Base-by-base conservation (phyloP, 2,329 filamentous ascomycete species). In the Trichophyton schoenleinii region DNA sequence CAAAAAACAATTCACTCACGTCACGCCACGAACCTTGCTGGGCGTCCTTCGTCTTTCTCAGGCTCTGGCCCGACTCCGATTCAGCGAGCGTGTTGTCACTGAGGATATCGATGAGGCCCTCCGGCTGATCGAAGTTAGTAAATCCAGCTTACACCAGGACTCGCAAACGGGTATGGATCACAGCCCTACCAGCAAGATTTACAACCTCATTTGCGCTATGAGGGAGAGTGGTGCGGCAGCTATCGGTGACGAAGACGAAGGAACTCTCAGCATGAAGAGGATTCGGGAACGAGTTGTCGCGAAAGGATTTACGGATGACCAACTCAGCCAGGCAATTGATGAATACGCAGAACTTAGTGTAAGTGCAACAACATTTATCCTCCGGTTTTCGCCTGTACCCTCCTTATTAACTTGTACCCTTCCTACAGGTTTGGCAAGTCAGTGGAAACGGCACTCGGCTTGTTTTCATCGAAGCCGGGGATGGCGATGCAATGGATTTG, bases 51-150 rank as follows among this genome's bases (percentile, higher is more conserved):
- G 94, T 80, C 82, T 99, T 3, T 89, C 92, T 0, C 94, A 99
- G 75, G 94, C 94, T 18, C 83, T 99, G 8, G 94, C 94, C 1
- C 88, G 94, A 65, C 82, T 99, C 59, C 87, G 92, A 4, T 99
- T 99, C 78, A 87, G 87, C 67, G 84, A 88, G 61, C 81, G 86
- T 64, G 94, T 97, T 58, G 86, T 89, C 60, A 87, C 88, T 60
- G 92, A 96, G 68, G 94, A 99, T 73, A 91, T 97, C 4, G 94
- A 99, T 70, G 94, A 99, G 77, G 91, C 94, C 1, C 78, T 99
- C 65, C 85, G 94, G 60, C 81, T 99, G 57, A 82, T 95, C 58
- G 92, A 97, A 74, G 90, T 95, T 62, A 94, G 89, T 75, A 97
- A 97, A 77, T 89, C 95, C 63, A 92, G 86, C 66, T 78, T 99